Conservation (phyloP, 2,329 filamentous ascomycete genomes). For the Pleurostoma richardsiae region DNA sequence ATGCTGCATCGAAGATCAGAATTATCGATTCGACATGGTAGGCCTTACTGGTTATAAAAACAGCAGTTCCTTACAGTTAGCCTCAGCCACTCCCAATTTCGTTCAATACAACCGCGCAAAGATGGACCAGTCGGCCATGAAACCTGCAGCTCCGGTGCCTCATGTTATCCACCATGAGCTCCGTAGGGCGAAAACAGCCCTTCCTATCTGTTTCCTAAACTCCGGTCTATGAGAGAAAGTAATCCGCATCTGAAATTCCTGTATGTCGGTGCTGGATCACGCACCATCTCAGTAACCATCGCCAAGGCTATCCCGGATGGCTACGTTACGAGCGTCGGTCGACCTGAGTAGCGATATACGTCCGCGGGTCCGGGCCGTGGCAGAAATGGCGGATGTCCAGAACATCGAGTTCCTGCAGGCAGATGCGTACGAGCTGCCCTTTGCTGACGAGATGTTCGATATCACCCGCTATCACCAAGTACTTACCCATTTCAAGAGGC, state of each 20-base stretch:
- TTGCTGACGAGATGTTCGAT: conserved; percentile 20
- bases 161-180: conserved; percentile 2
- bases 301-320: conserved; percentile 35
- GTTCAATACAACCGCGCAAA: too few relatives aligned
- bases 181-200: conserved; percentile 11
- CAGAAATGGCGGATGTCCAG: conserved; percentile 23
- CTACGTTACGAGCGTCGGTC: conserved; percentile 36
- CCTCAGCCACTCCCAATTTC: too few relatives aligned
- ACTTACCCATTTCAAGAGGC: conserved; percentile 17
- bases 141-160: neutral
- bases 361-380: conserved; percentile 27
- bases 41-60: too few relatives aligned
- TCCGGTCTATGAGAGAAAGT: conserved; percentile 11
- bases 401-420: conserved; percentile 20
- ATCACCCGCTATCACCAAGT: conserved; percentile 22
- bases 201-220: conserved; percentile 19
- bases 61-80: too few relatives aligned
- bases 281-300: conserved; percentile 39
- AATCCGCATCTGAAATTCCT: conserved; percentile 26
- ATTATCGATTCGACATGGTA: too few relatives aligned
- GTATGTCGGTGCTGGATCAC: conserved; percentile 41
- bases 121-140: too few relatives aligned
- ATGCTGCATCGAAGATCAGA: too few relatives aligned
- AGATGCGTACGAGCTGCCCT: conserved; percentile 24
- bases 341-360: conserved; percentile 37